These are phyloP conservation scores for Aegle marmelos DNA, from an alignment of 345 rosid genomes.

Conservation along the genomic window DNA sequence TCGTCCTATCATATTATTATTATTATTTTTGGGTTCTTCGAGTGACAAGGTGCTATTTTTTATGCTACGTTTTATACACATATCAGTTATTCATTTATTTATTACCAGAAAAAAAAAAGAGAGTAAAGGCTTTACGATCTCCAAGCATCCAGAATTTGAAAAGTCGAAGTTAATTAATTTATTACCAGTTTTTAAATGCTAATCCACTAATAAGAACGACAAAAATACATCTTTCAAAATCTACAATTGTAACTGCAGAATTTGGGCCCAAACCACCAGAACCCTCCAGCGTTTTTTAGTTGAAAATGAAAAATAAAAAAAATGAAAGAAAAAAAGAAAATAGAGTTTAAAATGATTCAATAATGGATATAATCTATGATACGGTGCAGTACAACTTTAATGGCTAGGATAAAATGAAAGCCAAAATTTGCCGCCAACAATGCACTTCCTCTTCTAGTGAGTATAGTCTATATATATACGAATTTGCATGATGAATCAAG, in stretches of 20 bases:
- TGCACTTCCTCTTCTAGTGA: not conserved
- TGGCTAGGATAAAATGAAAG: not conserved
- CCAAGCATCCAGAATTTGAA: not conserved
- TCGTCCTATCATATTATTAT: too few species aligned
- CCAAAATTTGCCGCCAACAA: not conserved
- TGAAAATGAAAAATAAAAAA: not conserved
- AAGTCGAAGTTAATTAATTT: not conserved
- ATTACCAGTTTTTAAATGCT: not conserved
- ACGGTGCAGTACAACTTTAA: not conserved
- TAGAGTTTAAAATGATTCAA: not conserved
- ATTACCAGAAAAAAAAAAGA: too few species aligned
- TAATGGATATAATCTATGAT: not conserved
- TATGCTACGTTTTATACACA: too few species aligned
- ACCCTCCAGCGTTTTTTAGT: not conserved
- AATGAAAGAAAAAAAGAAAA: not conserved
- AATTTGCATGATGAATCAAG: conserved; percentile 34
- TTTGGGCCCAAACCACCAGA: too few species aligned
- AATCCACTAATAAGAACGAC: not conserved
- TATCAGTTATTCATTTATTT: too few species aligned
- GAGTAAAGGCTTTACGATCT: not conserved
- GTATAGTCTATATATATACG: not conserved
- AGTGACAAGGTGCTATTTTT: too few species aligned
- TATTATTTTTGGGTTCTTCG: too few species aligned
- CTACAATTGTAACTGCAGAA: too few species aligned
- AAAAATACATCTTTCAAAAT: not conserved